Conservation (phyloP, 805 yeast genomes). For the Candida boidinii region DNA sequence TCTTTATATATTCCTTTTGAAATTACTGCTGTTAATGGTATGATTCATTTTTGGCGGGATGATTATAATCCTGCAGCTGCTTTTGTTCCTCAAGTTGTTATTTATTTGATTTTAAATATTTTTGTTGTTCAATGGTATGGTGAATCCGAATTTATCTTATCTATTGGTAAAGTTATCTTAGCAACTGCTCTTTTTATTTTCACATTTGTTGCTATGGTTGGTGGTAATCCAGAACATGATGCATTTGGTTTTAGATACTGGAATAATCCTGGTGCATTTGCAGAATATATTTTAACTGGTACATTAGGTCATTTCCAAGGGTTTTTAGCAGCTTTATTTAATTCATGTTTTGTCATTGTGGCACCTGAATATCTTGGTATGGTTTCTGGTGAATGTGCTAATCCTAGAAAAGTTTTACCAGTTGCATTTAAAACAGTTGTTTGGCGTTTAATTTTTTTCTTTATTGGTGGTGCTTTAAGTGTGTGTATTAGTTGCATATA, state of each 20-base stretch:
- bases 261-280: constrained; percentile 44
- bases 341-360: constrained; percentile 65
- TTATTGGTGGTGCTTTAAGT: constrained; percentile 68
- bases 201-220: constrained; percentile 76
- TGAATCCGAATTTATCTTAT: constrained; percentile 74
- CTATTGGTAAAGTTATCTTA: constrained; percentile 63
- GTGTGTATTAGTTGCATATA: constrained; percentile 66
- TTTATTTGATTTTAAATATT: constrained; percentile 57
- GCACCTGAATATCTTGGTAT: constrained; percentile 84
- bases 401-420: constrained; percentile 56
- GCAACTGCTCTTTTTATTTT: constrained; percentile 70
- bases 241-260: constrained; percentile 51
- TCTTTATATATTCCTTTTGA: constrained; percentile 79
- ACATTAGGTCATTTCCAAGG: constrained; percentile 61
- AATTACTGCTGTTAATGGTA: constrained; percentile 69
- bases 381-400: constrained; percentile 76
- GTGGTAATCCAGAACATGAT: constrained; percentile 74
- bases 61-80: constrained; percentile 69
- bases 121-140: constrained; percentile 74
- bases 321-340: constrained; percentile 56
- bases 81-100: constrained; percentile 51
- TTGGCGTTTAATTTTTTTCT: constrained; percentile 56
- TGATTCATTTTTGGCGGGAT: constrained; percentile 74
- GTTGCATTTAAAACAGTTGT: constrained; percentile 72
- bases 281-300: constrained; percentile 46